phyloP scores from a whole-genome alignment of 23 red algal genomes.

The Gracilaria domingensis region DNA sequence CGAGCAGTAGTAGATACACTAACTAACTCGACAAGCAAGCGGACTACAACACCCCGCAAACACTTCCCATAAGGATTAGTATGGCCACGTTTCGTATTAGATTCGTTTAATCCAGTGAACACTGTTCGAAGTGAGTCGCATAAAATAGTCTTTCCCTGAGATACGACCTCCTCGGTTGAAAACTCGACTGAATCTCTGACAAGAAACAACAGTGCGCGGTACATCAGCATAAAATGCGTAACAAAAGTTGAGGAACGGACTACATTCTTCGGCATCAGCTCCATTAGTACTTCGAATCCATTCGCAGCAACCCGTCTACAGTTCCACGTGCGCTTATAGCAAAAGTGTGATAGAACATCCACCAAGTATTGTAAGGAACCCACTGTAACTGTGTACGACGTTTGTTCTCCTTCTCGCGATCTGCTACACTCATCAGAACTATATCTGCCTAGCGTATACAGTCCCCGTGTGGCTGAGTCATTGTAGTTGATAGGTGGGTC shows the following conservation, averaged over 20 bases:
- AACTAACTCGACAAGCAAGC: background rate
- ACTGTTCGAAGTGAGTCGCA: background rate
- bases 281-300: conserved; percentile 55
- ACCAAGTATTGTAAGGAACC: conserved; percentile 35
- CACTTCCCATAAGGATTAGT: conserved; percentile 7
- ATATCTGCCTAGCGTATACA: background rate
- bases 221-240: conserved; percentile 11
- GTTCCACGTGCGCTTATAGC: conserved; percentile 72
- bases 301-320: conserved; percentile 61
- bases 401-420: background rate
- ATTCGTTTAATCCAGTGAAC: background rate
- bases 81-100: background rate
- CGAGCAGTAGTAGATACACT: conserved; percentile 38
- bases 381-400: background rate
- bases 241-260: background rate
- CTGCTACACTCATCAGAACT: background rate
- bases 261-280: background rate
- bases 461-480: background rate
- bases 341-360: conserved; percentile 75
- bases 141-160: background rate
- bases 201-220: conserved; percentile 20
- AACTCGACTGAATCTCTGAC: background rate
- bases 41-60: conserved; percentile 6
- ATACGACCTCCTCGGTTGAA: background rate
- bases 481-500: background rate